Base-by-base conservation (phyloP, 2,329 filamentous ascomycete genomes). In the Ceratocystis cubensis region DNA sequence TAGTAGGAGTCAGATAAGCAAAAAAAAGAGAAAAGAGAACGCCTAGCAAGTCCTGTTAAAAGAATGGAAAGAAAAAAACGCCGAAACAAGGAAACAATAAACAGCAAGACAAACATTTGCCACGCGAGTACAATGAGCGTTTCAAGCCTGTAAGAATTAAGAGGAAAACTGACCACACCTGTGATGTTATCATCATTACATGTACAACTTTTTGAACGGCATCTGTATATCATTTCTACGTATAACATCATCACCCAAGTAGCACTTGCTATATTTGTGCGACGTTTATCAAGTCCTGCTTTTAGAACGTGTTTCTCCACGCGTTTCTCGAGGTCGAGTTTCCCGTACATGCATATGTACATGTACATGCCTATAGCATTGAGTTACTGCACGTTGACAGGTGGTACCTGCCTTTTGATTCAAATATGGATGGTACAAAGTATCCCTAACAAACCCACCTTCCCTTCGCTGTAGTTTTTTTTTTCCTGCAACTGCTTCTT, bases 401-500 rank as follows among this genome's bases (percentile, higher is more conserved):
- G 53, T 57, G 53, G 53, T 57, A 57, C 53, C 53, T 57, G 22
- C 53, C 53, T 57, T 57, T 57, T 57, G 53, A 57, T 57, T 28
- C 28, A 57, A 15, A 57, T 10, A 4, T 25, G n/a, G 8, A 50
- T 50, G 20, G 48, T 20, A 50, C 48, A 50, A 13, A 50, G 17
- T 25, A 50, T 41, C 37, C 48, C n/a, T 25, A 25, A 50, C 7
- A 20, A 50, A 17, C 45, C 45, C 45, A 20, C n/a, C 48, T 53
- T 13, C 48, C 48, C n/a, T 50, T 20, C 22, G 20, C 48, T 50
- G n/a, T 20, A 50, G 7, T 50, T 50, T 48, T 48, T 48, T 20
- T 48, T 22, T 25, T 20, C 17, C 20, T 50, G 10, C 48, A 50
- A 8, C 20, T n/a, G 3, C 17, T 22, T 50, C 48, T 25, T 25